Percentiles rank a stretch among this genome's conserved stretches.
These are phyloP conservation scores for Aspergillus ibericus DNA, from an alignment of 2,329 filamentous ascomycete species.

Conservation along the genomic window DNA sequence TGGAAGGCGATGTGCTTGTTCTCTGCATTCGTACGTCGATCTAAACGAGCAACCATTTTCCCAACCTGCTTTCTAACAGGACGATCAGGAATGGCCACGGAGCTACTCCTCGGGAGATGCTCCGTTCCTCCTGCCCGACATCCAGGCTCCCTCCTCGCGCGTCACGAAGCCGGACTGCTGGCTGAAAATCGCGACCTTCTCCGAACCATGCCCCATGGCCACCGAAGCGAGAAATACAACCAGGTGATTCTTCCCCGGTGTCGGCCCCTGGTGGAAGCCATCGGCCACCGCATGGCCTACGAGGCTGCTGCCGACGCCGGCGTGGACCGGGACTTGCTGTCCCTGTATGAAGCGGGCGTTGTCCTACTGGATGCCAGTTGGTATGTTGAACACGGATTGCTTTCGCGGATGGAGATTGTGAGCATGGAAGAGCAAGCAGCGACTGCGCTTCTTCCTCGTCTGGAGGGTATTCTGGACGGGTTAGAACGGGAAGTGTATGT, in stretches of 20 bases:
- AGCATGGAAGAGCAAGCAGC: slow-evolving; percentile 15
- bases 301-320: slow-evolving; percentile 21
- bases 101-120: slow-evolving; percentile 27
- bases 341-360: slow-evolving; percentile 16
- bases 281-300: slow-evolving; percentile 24
- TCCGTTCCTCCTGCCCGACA: slow-evolving; percentile 16
- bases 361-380: slow-evolving; percentile 16
- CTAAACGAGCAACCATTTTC: no score
- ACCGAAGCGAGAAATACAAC: slow-evolving; percentile 22
- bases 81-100: slow-evolving; percentile 24
- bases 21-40: slow-evolving; percentile 22
- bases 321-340: slow-evolving; percentile 9
- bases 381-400: slow-evolving; percentile 16
- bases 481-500: slow-evolving; percentile 10
- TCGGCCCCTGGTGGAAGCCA: slow-evolving; percentile 20
- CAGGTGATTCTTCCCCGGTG: slow-evolving; percentile 19
- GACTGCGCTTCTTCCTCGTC: slow-evolving; percentile 12
- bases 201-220: neutral
- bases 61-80: neutral
- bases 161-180: slow-evolving; percentile 22
- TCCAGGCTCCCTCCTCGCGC: slow-evolving; percentile 16
- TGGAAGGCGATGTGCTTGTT: slow-evolving; percentile 23
- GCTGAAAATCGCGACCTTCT: slow-evolving; percentile 9
- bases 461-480: slow-evolving; percentile 8
- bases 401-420: slow-evolving; percentile 5